Conservation (phyloP, 306 rosid genomes). For the Coriaria nepalensis region DNA sequence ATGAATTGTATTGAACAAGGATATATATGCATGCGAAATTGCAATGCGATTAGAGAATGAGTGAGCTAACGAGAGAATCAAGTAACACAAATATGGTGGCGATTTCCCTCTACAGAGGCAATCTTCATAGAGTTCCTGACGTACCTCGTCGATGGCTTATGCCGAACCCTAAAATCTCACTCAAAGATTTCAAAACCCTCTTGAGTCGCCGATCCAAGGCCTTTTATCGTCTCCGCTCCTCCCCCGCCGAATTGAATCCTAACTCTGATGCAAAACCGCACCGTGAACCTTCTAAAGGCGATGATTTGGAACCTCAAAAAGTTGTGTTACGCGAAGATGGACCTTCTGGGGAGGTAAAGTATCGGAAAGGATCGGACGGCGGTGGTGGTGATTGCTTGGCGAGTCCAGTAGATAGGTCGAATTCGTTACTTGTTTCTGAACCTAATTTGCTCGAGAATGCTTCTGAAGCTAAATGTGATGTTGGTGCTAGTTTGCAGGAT, state of each 20-base stretch:
- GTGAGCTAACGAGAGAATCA: too few relatives aligned
- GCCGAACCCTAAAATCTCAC: constrained; percentile 62
- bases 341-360: constrained; percentile 25
- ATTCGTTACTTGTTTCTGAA: constrained; percentile 13
- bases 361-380: constrained; percentile 12
- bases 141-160: constrained; percentile 76
- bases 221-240: constrained; percentile 34
- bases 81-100: constrained; percentile 42
- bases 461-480: constrained; percentile 22
- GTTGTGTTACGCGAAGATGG: constrained; percentile 29
- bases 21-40: too few relatives aligned
- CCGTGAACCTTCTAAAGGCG: constrained; percentile 10
- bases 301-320: constrained; percentile 12
- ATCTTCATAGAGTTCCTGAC: constrained; percentile 71
- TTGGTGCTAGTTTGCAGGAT: constrained; percentile 9
- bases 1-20: too few relatives aligned
- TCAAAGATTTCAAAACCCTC: constrained; percentile 62
- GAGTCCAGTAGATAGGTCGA: constrained; percentile 24
- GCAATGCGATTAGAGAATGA: too few relatives aligned
- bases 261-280: constrained; percentile 17
- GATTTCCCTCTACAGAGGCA: constrained; percentile 88
- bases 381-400: constrained; percentile 13
- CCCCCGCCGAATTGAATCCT: constrained; percentile 14
- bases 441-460: constrained; percentile 16
- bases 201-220: constrained; percentile 66